Percentiles rank a stretch among this genome's conserved stretches.
phyloP scores from a whole-genome alignment of 164 flowering plant species.

The Macadamia tetraphylla region DNA sequence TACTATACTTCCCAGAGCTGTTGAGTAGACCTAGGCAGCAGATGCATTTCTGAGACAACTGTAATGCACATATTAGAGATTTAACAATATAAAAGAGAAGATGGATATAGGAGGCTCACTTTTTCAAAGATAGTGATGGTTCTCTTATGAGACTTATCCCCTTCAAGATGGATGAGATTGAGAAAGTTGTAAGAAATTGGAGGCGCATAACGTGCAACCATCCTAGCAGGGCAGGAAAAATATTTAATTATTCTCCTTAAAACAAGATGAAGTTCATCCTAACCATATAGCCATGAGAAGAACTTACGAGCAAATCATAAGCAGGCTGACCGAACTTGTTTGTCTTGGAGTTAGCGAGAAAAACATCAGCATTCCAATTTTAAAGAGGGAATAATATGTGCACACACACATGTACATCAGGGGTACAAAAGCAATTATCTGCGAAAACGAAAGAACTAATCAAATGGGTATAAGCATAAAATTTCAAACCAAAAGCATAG shows the following conservation, averaged over 20 bases:
- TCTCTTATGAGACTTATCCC: slow-evolving; percentile 16
- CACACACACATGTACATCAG: slow-evolving; percentile 97
- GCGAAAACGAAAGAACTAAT: slow-evolving; percentile 6
- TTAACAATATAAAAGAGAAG: too few relatives aligned
- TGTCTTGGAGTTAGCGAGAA: slow-evolving; percentile 95
- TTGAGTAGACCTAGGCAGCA: too few relatives aligned
- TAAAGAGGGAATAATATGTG: slow-evolving; percentile 94
- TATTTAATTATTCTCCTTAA: not conserved
- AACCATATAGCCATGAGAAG: slow-evolving; percentile 4
- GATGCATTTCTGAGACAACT: too few relatives aligned
- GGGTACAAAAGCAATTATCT: slow-evolving; percentile 87
- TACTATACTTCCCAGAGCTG: too few relatives aligned
- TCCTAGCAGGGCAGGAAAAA: slow-evolving; percentile 37
- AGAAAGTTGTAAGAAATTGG: slow-evolving; percentile 96
- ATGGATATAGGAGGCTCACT: slow-evolving; percentile 34
- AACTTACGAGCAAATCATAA: slow-evolving; percentile 98
- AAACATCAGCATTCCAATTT: slow-evolving; percentile 93
- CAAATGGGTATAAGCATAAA: slow-evolving; percentile 3
- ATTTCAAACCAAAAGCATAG: not conserved
- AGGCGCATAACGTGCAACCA: slow-evolving; percentile 99
- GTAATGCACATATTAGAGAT: too few relatives aligned
- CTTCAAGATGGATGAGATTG: slow-evolving; percentile 69
- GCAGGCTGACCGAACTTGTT: slow-evolving; percentile 93
- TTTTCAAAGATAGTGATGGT: slow-evolving; percentile 81
- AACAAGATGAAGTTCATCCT: not conserved